Conservation (phyloP, 352 stramenopile species). For the Globisporangium uncinulatum region DNA sequence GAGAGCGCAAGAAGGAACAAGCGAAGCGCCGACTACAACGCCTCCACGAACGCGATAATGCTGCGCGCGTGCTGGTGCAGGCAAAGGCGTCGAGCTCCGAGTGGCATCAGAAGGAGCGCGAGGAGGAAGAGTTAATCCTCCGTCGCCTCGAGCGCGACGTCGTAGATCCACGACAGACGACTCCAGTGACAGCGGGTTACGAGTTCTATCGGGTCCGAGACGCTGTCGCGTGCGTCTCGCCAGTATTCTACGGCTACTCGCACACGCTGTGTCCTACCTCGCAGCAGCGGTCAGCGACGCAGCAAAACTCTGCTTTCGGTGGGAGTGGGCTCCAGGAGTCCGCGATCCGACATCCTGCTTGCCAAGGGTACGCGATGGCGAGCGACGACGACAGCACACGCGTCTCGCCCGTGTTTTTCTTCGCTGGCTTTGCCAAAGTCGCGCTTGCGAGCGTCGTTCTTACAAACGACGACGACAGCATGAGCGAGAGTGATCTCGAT, state of each 20-base stretch:
- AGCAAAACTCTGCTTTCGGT: constrained; percentile 1
- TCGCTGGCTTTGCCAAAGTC: constrained; percentile 49
- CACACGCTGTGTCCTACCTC: constrained; percentile 34
- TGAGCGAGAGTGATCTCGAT: constrained; percentile 21
- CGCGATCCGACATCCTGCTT: constrained; percentile 47
- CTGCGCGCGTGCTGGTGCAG: constrained; percentile 21
- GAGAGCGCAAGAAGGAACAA: constrained; percentile 45
- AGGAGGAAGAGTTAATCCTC: constrained; percentile 68
- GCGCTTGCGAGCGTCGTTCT: constrained; percentile 41
- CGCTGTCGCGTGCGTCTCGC: constrained; percentile 20
- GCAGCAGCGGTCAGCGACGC: constrained; percentile 18
- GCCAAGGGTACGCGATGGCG: constrained; percentile 42
- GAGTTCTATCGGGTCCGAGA: constrained; percentile 18
- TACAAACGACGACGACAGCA: constrained; percentile 21
- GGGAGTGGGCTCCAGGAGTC: constrained; percentile 15
- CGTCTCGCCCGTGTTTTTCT: constrained; percentile 71
- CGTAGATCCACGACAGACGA: constrained; percentile 40
- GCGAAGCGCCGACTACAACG: constrained; percentile 28
- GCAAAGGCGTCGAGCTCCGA: constrained; percentile 18
- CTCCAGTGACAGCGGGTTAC: constrained; percentile 54
- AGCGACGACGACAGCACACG: constrained; percentile 27
- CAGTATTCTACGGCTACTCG: constrained; percentile 54
- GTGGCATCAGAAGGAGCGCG: constrained; percentile 42
- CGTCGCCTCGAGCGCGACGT: constrained; percentile 53
- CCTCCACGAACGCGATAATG: constrained; percentile 26